phyloP scores from a whole-genome alignment of 148 eudicot species.

The Amaranthus palmeri region DNA sequence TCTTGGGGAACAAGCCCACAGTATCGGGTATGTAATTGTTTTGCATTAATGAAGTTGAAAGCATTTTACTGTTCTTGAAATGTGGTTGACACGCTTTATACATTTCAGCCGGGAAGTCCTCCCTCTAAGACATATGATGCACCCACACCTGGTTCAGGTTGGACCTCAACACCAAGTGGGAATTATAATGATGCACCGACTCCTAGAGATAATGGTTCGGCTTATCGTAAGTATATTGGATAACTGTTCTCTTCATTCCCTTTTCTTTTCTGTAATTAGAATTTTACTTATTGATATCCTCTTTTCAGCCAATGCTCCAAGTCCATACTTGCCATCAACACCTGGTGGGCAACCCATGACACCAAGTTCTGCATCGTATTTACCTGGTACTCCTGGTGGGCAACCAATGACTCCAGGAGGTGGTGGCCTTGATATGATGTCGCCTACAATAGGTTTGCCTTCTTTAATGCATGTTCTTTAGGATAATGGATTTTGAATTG shows the following conservation, averaged over 20 bases:
- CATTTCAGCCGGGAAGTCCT: conserved; percentile 83
- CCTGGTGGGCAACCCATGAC: conserved; percentile 96
- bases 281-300: not conserved
- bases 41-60: conserved; percentile 1
- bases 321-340: conserved; percentile 95
- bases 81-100: conserved; percentile 7
- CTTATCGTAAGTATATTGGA: conserved; percentile 72
- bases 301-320: conserved; percentile 88
- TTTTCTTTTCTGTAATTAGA: not conserved
- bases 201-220: conserved; percentile 73
- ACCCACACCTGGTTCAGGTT: conserved; percentile 93
- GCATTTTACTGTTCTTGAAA: not conserved
- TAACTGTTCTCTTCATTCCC: not conserved
- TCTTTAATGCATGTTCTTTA: not conserved
- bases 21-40: conserved; percentile 57
- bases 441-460: conserved; percentile 74
- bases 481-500: not conserved
- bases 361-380: conserved; percentile 76
- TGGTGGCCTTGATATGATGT: conserved; percentile 93
- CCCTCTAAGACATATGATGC: conserved; percentile 84
- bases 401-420: conserved; percentile 99
- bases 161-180: conserved; percentile 73
- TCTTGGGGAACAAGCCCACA: conserved; percentile 97
- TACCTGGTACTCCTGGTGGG: conserved; percentile 98
- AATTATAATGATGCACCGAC: conserved; percentile 81